Conservation (phyloP, 441 rosid genomes). For the Corymbia citriodora region DNA sequence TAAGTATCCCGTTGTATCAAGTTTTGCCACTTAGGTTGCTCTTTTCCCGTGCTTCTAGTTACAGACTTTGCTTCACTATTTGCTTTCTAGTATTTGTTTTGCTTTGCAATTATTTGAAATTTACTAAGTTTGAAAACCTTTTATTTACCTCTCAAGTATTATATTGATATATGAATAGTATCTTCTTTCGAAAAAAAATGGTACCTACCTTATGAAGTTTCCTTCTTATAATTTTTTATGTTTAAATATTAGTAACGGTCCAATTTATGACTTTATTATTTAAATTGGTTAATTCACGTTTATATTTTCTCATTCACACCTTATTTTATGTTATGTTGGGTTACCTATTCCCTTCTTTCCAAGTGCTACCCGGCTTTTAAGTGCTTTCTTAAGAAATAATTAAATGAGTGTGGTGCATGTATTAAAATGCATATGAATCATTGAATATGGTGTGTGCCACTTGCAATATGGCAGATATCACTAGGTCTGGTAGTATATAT, state of each 20-base stretch:
- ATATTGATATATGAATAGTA: too few relatives aligned
- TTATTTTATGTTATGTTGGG: background rate
- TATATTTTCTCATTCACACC: background rate
- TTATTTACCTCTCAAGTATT: too few relatives aligned
- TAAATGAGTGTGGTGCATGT: background rate
- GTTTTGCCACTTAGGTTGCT: too few relatives aligned
- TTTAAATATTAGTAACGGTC: background rate
- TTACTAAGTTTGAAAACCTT: too few relatives aligned
- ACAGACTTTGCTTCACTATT: too few relatives aligned
- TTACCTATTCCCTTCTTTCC: background rate
- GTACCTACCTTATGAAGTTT: background rate
- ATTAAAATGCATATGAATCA: background rate
- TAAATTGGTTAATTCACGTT: background rate
- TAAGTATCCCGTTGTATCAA: too few relatives aligned
- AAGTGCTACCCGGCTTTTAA: background rate
- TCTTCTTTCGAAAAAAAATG: too few relatives aligned
- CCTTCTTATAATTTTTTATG: background rate
- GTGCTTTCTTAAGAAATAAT: background rate
- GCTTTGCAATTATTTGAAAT: too few relatives aligned
- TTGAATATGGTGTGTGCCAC: background rate
- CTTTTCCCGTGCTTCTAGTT: too few relatives aligned
- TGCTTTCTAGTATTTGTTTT: too few relatives aligned
- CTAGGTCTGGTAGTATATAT: background rate
- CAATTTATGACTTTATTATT: background rate
- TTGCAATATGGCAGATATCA: background rate